These are phyloP conservation scores for Boletus vermiculosoides DNA, from an alignment of 768 basidiomycete species.

Conservation along the genomic window DNA sequence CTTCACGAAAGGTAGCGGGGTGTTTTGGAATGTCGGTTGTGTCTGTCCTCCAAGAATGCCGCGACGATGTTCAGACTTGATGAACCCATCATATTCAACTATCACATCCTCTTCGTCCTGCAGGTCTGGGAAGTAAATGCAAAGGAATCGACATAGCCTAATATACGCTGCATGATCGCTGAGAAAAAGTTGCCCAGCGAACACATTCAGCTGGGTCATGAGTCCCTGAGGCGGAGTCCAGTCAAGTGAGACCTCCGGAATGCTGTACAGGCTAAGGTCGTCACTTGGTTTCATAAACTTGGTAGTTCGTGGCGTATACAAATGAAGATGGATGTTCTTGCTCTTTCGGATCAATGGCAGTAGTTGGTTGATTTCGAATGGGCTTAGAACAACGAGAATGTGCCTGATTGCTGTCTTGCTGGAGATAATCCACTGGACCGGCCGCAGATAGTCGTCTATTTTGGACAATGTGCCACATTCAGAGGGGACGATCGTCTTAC, in stretches of 20 bases:
- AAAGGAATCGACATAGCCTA: constrained; percentile 37
- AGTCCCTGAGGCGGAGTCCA: constrained; percentile 15
- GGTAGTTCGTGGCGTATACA: constrained; percentile 40
- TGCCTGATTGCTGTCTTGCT: constrained; percentile 31
- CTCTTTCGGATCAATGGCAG: constrained; percentile 37
- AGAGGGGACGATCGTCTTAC: neutral
- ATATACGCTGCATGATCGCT: constrained; percentile 33
- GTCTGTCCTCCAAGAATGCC: too few species aligned
- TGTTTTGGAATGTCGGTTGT: too few species aligned
- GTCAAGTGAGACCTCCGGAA: constrained; percentile 20
- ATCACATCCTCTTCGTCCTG: constrained; percentile 45
- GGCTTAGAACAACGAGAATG: constrained; percentile 40
- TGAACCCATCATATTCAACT: constrained; percentile 21
- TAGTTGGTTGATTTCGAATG: constrained; percentile 38
- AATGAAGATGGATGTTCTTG: constrained; percentile 38
- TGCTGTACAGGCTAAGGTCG: constrained; percentile 21
- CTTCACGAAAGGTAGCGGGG: constrained; percentile 28
- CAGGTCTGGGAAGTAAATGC: constrained; percentile 41
- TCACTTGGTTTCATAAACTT: constrained; percentile 38
- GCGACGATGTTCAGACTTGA: constrained; percentile 6
- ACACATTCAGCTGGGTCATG: constrained; percentile 40
- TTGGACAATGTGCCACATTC: neutral
- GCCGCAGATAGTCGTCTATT: constrained; percentile 35
- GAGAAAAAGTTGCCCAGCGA: constrained; percentile 46
- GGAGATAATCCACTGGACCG: constrained; percentile 45